Base-by-base conservation (phyloP, 257 asterid genomes). In the Solanum medicagineum region DNA sequence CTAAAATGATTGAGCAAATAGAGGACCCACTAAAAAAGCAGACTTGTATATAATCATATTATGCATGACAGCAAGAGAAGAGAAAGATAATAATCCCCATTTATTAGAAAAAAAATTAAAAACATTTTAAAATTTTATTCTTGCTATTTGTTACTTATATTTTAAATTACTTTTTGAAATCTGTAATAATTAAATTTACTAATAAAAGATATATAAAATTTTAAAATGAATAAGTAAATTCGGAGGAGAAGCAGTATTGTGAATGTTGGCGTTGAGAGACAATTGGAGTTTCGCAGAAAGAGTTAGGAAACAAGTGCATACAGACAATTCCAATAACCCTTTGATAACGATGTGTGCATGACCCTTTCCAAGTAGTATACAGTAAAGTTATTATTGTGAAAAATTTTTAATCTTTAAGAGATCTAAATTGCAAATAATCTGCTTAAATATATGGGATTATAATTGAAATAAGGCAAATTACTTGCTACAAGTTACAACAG, bases 291-390 rank as follows among this genome's bases (percentile, higher is more conserved):
- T 69, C 80, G 29, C 29, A 70, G 54, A 70, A 70, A 15, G 17
- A 40, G 29, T 32, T 83, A 86, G 74, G 53, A 49, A 83, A 70
- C 83, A 40, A 86, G 84, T 87, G 74, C 87, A 84, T 22, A 62
- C 60, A 70, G 68, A 84, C 79, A 90, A 88, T 85, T 63, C 56
- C 62, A 26, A 87, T 83, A 83, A 85, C 84, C 86, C 68, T 11
- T 29, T 56, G 89, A 84, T 84, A 90, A 87, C 77, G 94, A 90
- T 83, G 73, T 42, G 85, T 90, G 86, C 88, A 87, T 86, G 91
- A 40, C 19, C n/a, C 16, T 19, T 54, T 62, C 1, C 3, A 60
- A 60, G 10, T 20, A n/a, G 32, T 60, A 60, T 36, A 62, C 1
- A 62, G 6, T 22, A 22, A 62, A 11, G 24, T 62, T 22, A 62